Percentiles rank a stretch among this genome's conserved stretches.
Evolutionary conservation across 331 rosid genomes (phyloP).

Genomic region (Dryas integrifolia): DNA sequence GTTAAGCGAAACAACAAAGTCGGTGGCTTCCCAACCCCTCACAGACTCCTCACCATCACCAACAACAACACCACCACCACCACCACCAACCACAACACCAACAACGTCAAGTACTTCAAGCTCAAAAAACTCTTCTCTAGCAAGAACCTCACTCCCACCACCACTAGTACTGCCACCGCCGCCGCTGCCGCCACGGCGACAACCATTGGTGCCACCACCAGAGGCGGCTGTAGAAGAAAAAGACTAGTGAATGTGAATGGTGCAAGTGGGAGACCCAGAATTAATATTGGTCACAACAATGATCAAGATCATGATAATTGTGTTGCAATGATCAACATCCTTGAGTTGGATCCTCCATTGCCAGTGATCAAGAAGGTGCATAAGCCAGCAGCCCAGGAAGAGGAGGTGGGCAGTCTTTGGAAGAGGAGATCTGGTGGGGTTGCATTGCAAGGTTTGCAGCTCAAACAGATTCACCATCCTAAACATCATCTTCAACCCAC

Average conservation of each 20-base stretch:
- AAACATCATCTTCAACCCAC: slow-evolving; percentile 58
- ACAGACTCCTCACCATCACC: slow-evolving; percentile 21
- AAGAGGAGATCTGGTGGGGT: slow-evolving; percentile 74
- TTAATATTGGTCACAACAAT: neutral
- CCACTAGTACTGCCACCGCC: slow-evolving; percentile 12
- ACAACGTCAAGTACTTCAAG: slow-evolving; percentile 51
- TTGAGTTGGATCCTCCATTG: slow-evolving; percentile 87
- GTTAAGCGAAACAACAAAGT: slow-evolving; percentile 82
- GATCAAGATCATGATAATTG: slow-evolving; percentile 12
- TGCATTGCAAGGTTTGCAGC: slow-evolving; percentile 54
- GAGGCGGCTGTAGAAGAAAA: slow-evolving; percentile 30
- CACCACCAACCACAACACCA: slow-evolving; percentile 6
- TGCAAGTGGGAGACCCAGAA: slow-evolving; percentile 3
- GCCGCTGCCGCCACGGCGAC: slow-evolving; percentile 16
- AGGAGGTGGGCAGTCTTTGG: slow-evolving; percentile 58
- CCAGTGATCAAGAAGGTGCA: slow-evolving; percentile 66
- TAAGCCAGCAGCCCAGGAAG: slow-evolving; percentile 31
- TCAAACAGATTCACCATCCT: slow-evolving; percentile 58
- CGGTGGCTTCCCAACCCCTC: slow-evolving; percentile 52
- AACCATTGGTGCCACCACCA: slow-evolving; percentile 2
- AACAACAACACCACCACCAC: slow-evolving; percentile 12
- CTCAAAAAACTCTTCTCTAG: slow-evolving; percentile 70
- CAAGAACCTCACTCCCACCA: slow-evolving; percentile 36
- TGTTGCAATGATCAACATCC: slow-evolving; percentile 33
- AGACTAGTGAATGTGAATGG: slow-evolving; percentile 15